Evolutionary conservation across 2,329 filamentous ascomycete genomes (phyloP).

Genomic region (Cytospora schulzeri): DNA sequence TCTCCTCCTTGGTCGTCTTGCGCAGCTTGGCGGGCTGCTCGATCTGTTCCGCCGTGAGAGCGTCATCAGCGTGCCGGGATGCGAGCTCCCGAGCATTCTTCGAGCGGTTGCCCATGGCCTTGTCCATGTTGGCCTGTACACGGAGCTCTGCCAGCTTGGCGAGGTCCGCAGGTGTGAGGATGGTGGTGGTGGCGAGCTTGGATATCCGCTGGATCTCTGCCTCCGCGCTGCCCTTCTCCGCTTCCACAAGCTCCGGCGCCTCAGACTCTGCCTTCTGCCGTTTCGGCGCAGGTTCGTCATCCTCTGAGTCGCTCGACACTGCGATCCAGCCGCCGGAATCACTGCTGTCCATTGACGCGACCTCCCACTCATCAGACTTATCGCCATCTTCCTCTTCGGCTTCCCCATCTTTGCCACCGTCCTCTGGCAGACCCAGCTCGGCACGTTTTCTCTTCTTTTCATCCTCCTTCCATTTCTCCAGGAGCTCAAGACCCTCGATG

Average conservation of each 20-base stretch:
- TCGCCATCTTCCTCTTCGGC: slow-evolving; percentile 59
- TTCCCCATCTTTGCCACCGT: slow-evolving; percentile 61
- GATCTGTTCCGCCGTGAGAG: slow-evolving; percentile 87
- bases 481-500: slow-evolving; percentile 88
- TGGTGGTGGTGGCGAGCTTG: slow-evolving; percentile 86
- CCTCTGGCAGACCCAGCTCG: slow-evolving; percentile 68
- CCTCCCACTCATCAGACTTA: slow-evolving; percentile 57
- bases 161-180: slow-evolving; percentile 95
- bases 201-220: slow-evolving; percentile 56
- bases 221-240: slow-evolving; percentile 48
- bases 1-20: slow-evolving; percentile 88
- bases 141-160: slow-evolving; percentile 90
- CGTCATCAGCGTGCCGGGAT: slow-evolving; percentile 77
- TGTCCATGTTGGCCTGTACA: slow-evolving; percentile 70
- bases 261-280: slow-evolving; percentile 47
- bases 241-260: slow-evolving; percentile 35
- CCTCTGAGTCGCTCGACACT: slow-evolving; percentile 76
- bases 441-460: slow-evolving; percentile 74
- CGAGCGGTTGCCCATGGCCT: slow-evolving; percentile 52
- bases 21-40: slow-evolving; percentile 80
- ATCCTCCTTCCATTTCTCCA: slow-evolving; percentile 93
- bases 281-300: slow-evolving; percentile 70
- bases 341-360: slow-evolving; percentile 60
- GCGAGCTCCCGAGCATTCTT: slow-evolving; percentile 54
- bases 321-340: slow-evolving; percentile 93